phyloP scores from a whole-genome alignment of 768 basidiomycete species.

The Kondoa malvinella region DNA sequence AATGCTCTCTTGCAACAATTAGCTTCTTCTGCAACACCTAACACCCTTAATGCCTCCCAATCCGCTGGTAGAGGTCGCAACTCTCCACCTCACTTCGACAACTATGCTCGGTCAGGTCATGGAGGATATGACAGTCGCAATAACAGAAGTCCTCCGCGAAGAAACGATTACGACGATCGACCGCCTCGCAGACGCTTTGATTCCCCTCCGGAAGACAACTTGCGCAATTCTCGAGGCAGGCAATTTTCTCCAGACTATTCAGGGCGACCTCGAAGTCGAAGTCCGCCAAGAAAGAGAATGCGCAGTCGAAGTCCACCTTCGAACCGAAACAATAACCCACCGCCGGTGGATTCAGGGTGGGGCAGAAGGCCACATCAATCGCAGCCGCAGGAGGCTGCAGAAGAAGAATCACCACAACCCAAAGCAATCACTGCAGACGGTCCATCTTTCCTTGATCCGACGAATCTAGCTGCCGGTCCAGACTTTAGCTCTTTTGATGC shows the following conservation, averaged over 20 bases:
- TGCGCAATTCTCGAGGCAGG: not conserved
- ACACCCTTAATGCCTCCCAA: no score
- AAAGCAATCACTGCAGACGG: not conserved
- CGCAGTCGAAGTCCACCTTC: not conserved
- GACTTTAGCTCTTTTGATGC: constrained; percentile 4
- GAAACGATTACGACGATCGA: not conserved
- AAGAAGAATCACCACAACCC: not conserved
- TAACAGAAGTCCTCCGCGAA: not conserved
- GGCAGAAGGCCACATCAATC: not conserved
- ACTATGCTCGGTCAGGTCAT: not conserved
- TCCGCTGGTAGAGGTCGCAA: no score
- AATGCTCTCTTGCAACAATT: not conserved
- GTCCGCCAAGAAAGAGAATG: not conserved
- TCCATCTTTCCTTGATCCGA: not conserved
- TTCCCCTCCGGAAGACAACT: not conserved
- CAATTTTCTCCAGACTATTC: not conserved
- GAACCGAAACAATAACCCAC: not conserved
- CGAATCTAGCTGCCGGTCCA: not conserved
- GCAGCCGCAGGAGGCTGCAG: not conserved
- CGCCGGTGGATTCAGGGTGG: not conserved
- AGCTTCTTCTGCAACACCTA: not conserved
- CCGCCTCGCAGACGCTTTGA: not conserved
- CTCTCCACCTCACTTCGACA: no score
- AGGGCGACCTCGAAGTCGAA: not conserved
- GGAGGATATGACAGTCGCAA: not conserved